A percentile compares a stretch with the other conserved stretches of the same genome.
phyloP scores from a whole-genome alignment of 441 rosid genomes.

The Rhodomyrtus psidioides region DNA sequence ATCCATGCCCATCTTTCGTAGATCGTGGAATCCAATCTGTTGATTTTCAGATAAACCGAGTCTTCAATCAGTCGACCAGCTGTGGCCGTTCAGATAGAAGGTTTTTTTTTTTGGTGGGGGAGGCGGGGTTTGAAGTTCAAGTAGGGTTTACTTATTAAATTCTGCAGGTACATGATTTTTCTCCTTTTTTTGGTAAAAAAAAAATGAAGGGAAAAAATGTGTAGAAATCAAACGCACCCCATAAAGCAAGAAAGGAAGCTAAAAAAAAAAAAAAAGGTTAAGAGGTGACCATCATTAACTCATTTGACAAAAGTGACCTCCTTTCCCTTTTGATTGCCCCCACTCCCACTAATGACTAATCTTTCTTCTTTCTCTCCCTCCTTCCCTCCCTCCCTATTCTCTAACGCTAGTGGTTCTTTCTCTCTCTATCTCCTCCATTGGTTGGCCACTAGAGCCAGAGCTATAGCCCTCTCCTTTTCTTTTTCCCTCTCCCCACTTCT shows the following conservation, averaged over 20 bases:
- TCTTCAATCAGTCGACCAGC: background rate
- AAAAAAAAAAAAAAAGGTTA: background rate
- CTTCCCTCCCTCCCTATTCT: background rate
- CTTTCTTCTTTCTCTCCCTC: constrained; percentile 1
- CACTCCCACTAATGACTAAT: constrained; percentile 27
- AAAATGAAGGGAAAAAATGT: background rate
- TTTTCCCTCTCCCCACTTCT: background rate
- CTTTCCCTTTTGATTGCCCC: constrained; percentile 15
- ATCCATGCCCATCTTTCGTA: rapidly evolving
- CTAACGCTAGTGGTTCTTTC: constrained; percentile 30
- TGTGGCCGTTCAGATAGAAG: background rate
- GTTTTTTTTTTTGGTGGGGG: too few relatives aligned
- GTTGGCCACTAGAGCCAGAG: constrained; percentile 13
- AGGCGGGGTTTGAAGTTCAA: background rate
- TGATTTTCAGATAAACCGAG: background rate
- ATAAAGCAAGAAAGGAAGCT: background rate
- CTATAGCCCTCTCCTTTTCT: background rate
- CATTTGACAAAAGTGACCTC: constrained; percentile 31
- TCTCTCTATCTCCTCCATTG: constrained; percentile 3
- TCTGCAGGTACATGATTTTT: too few relatives aligned
- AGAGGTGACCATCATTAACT: constrained; percentile 40
- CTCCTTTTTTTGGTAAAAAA: background rate
- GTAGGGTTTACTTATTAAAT: background rate
- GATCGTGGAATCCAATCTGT: background rate
- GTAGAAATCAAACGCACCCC: constrained; percentile 12